phyloP scores from a whole-genome alignment of 129 eudicot genomes.

The Saussurea involucrata region DNA sequence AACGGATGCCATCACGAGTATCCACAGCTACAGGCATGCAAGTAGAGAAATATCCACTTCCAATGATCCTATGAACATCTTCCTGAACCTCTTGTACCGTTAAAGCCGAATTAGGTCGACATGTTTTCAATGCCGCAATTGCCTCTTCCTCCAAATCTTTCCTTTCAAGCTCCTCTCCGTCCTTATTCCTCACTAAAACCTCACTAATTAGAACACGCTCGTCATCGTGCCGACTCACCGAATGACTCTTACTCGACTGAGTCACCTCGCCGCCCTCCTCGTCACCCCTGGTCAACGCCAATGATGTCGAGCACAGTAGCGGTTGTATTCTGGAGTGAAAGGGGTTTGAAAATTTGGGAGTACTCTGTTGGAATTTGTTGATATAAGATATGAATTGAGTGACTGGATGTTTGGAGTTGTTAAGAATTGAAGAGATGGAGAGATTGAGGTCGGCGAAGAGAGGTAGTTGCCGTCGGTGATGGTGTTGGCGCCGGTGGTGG shows the following conservation, averaged over 20 bases:
- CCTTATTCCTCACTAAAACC: slow-evolving; percentile 83
- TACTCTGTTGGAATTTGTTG: slow-evolving; percentile 17
- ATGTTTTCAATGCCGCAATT: slow-evolving; percentile 69
- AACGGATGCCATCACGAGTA: slow-evolving; percentile 90
- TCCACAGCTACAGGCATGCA: slow-evolving; percentile 96
- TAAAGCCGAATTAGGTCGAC: slow-evolving; percentile 77
- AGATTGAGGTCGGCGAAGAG: slow-evolving; percentile 36
- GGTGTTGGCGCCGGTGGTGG: slow-evolving; percentile 11
- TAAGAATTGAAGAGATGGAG: slow-evolving; percentile 27
- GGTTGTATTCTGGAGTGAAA: slow-evolving; percentile 24
- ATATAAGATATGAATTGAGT: slow-evolving; percentile 35
- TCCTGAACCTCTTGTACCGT: slow-evolving; percentile 92
- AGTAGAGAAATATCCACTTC: slow-evolving; percentile 74
- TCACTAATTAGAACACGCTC: slow-evolving; percentile 95
- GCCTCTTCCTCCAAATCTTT: slow-evolving; percentile 90
- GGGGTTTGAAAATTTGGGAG: neutral
- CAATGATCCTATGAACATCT: slow-evolving; percentile 91
- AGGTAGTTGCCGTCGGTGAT: slow-evolving; percentile 6
- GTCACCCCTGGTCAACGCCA: slow-evolving; percentile 43
- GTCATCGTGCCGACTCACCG: slow-evolving; percentile 44
- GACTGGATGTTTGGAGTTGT: slow-evolving; percentile 32
- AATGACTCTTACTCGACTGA: slow-evolving; percentile 26
- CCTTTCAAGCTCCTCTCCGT: slow-evolving; percentile 96
- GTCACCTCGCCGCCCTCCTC: slow-evolving; percentile 34
- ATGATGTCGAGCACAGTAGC: slow-evolving; percentile 48